Evolutionary conservation across 164 flowering plant species (phyloP), one percentile per base, ranked within the genome.

Genomic region (Buxus sempervirens): DNA sequence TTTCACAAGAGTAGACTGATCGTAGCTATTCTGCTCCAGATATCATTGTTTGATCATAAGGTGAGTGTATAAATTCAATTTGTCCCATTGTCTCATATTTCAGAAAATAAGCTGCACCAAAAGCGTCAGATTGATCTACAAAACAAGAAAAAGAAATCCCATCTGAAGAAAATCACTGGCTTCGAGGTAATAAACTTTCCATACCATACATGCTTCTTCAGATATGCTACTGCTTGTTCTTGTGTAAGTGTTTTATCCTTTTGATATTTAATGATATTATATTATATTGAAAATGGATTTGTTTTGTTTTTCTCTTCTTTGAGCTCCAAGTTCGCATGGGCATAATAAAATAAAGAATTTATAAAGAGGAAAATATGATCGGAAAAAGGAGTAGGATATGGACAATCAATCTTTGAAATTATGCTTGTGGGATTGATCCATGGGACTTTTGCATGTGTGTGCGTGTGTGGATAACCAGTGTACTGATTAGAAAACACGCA

Each of bases 141-240:
- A 75, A 91, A 83, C 74, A 89, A 86, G 83, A 95, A 87, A 72
- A 89, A 93, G 84, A 96, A 85, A 73, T 77, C 98, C n/a, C 90
- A 87, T 74, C 84, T 79, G 58, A 95, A 88, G 87, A 96, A 93
- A 79, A 90, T 96, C 64, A 96, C 99, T 57, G 98, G 99, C 49
- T 96, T 96, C 77, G 95, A 93, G 96, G 99, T 96, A 80, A 64
- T 71, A 60, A 12, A 36, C 7, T 73, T 55, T 23, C 38, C 25
- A 15, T 28, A 49, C 45, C 58, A 12, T 57, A 23, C 18, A 9
- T 51, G 28, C 28, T 57, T 24, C 12, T 9, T 12, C n/a, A 41
- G 41, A 22, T 22, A 2, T 53, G 41, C 38, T 21, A 27, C 0
- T 36, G 45, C 26, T 62, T 42, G 24, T 27, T n/a, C 22, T 0